phyloP scores from a whole-genome alignment of 345 rosid species.

The Crucihimalaya himalaica region DNA sequence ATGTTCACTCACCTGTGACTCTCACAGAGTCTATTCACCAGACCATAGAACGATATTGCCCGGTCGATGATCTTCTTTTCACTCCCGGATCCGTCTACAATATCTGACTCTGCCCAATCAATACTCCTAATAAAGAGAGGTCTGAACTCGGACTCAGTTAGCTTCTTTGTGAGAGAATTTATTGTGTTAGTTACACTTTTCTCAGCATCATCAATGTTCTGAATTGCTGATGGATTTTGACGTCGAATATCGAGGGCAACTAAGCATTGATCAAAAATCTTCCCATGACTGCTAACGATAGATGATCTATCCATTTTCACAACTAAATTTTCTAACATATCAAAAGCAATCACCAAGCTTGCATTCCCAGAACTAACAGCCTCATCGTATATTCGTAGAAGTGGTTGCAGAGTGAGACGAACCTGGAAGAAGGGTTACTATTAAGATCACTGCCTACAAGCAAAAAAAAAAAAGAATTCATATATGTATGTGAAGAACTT shows the following conservation, averaged over 20 bases:
- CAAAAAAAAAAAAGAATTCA: not conserved
- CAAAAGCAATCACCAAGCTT: slow-evolving; percentile 69
- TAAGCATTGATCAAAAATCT: slow-evolving; percentile 82
- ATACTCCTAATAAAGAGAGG: slow-evolving; percentile 81
- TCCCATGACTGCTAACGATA: slow-evolving; percentile 57
- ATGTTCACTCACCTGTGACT: slow-evolving; percentile 65
- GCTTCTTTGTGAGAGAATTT: slow-evolving; percentile 77
- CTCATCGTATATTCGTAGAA: slow-evolving; percentile 60
- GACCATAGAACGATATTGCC: slow-evolving; percentile 72
- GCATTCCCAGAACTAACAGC: slow-evolving; percentile 77
- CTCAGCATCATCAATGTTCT: slow-evolving; percentile 65
- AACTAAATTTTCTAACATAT: slow-evolving; percentile 68
- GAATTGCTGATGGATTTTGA: slow-evolving; percentile 58
- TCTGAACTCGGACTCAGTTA: slow-evolving; percentile 89
- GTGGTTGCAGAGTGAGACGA: slow-evolving; percentile 80
- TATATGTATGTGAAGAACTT: slow-evolving; percentile 39
- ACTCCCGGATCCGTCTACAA: slow-evolving; percentile 47
- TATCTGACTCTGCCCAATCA: slow-evolving; percentile 80
- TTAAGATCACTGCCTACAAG: slow-evolving; percentile 10
- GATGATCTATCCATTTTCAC: slow-evolving; percentile 76
- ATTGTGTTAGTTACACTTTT: slow-evolving; percentile 64
- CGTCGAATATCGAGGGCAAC: slow-evolving; percentile 81
- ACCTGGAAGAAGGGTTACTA: slow-evolving; percentile 51
- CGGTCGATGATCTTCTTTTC: slow-evolving; percentile 54
- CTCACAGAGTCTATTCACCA: slow-evolving; percentile 78